phyloP scores from a whole-genome alignment of 805 yeast species.

The Torulaspora microellipsoides region DNA sequence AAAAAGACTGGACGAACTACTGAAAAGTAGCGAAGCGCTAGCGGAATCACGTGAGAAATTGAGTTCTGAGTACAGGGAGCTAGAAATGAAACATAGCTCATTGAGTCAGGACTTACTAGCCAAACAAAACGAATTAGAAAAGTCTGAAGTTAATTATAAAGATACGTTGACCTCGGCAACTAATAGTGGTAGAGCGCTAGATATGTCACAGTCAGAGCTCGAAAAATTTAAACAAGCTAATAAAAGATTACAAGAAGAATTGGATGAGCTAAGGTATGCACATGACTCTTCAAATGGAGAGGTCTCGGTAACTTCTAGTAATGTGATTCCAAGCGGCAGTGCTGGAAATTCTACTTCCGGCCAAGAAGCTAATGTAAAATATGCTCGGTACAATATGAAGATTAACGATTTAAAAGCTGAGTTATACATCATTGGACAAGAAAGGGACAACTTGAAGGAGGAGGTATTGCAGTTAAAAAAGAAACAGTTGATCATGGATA shows the following conservation, averaged over 20 bases:
- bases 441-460: slow-evolving; percentile 71
- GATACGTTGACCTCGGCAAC: slow-evolving; percentile 67
- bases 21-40: slow-evolving; percentile 44
- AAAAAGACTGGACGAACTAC: slow-evolving; percentile 51
- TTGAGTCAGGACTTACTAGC: slow-evolving; percentile 23
- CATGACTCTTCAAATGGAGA: slow-evolving; percentile 33
- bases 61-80: slow-evolving; percentile 29
- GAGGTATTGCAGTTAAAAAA: slow-evolving; percentile 56
- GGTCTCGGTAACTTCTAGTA: slow-evolving; percentile 21
- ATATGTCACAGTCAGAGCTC: slow-evolving; percentile 67
- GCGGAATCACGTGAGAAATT: slow-evolving; percentile 35
- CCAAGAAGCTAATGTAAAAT: slow-evolving; percentile 29
- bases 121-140: slow-evolving; percentile 36
- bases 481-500: slow-evolving; percentile 36
- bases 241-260: slow-evolving; percentile 54
- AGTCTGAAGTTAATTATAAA: slow-evolving; percentile 61
- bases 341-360: slow-evolving; percentile 16
- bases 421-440: slow-evolving; percentile 72
- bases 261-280: slow-evolving; percentile 61
- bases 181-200: slow-evolving; percentile 71
- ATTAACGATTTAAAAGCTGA: slow-evolving; percentile 83
- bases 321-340: slow-evolving; percentile 26
- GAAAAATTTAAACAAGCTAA: slow-evolving; percentile 53
- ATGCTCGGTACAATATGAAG: slow-evolving; percentile 66
- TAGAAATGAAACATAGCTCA: slow-evolving; percentile 30